phyloP scores from a whole-genome alignment of 2,329 filamentous ascomycete genomes.

The Nigrograna mackinnonii region DNA sequence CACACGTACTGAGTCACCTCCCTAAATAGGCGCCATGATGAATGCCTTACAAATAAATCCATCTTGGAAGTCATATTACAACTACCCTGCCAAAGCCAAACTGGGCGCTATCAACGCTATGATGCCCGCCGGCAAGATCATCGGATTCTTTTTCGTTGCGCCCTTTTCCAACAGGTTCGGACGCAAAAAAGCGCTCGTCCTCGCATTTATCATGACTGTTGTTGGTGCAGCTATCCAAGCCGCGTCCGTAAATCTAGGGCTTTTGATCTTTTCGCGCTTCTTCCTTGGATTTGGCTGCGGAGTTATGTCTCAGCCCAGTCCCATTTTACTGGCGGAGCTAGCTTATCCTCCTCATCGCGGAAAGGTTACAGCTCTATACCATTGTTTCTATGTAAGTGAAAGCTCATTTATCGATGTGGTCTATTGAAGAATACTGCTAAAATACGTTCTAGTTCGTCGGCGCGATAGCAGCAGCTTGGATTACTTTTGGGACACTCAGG shows the following conservation, averaged over 20 bases:
- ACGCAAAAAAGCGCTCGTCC: not conserved
- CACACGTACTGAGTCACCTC: not conserved
- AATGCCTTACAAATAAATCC: not conserved
- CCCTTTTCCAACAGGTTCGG: not conserved
- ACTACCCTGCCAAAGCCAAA: not conserved
- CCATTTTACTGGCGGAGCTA: slow-evolving; percentile 1
- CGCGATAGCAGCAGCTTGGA: slow-evolving; percentile 1
- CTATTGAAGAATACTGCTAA: too few species aligned
- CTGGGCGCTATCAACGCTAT: slow-evolving; percentile 1
- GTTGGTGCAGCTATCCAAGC: not conserved
- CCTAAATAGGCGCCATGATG: slow-evolving; percentile 1
- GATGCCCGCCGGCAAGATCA: not conserved
- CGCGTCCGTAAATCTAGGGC: not conserved
- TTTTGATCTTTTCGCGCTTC: not conserved
- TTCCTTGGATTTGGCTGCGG: not conserved
- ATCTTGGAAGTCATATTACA: not conserved
- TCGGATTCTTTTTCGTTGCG: not conserved
- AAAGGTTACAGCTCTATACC: not conserved
- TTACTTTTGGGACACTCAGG: not conserved
- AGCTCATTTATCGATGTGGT: too few species aligned
- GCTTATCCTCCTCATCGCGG: slow-evolving; percentile 1
- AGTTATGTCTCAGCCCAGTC: not conserved
- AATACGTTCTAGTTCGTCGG: not conserved
- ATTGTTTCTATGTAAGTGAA: too few species aligned
- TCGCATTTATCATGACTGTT: not conserved